phyloP scores from a whole-genome alignment of 2,329 filamentous ascomycete genomes.

The Curvularia spicifera region DNA sequence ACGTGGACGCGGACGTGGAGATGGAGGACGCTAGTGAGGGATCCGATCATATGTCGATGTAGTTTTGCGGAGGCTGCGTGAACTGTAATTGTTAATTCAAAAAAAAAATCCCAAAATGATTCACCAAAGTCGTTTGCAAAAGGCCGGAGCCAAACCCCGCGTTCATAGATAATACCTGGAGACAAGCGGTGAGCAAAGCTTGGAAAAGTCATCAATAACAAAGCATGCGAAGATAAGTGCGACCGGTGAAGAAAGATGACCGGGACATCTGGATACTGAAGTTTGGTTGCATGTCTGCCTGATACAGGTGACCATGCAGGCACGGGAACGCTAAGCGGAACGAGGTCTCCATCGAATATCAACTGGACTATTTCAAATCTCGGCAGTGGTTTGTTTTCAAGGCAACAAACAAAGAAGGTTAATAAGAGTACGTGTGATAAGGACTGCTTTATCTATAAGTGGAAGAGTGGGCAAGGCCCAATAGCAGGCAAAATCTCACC shows the following conservation, averaged over 20 bases:
- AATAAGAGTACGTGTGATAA: neutral
- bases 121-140: too few species aligned
- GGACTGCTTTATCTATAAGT: neutral
- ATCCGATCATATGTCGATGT: too few species aligned
- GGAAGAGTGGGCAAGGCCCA: neutral
- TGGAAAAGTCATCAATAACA: neutral
- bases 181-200: neutral
- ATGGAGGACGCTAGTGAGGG: too few species aligned
- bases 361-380: neutral
- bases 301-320: neutral
- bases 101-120: too few species aligned
- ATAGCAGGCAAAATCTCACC: neutral
- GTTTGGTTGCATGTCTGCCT: neutral
- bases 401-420: neutral
- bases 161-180: neutral
- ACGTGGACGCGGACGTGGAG: too few species aligned
- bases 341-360: neutral
- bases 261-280: neutral
- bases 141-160: too few species aligned
- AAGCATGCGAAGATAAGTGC: neutral
- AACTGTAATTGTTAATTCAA: too few species aligned
- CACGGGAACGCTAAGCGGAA: neutral
- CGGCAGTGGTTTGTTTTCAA: neutral
- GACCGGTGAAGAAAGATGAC: neutral
- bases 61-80: too few species aligned